These are phyloP conservation scores for Thecaphora frezii DNA, from an alignment of 1,284 basidiomycete species.

Conservation along the genomic window DNA sequence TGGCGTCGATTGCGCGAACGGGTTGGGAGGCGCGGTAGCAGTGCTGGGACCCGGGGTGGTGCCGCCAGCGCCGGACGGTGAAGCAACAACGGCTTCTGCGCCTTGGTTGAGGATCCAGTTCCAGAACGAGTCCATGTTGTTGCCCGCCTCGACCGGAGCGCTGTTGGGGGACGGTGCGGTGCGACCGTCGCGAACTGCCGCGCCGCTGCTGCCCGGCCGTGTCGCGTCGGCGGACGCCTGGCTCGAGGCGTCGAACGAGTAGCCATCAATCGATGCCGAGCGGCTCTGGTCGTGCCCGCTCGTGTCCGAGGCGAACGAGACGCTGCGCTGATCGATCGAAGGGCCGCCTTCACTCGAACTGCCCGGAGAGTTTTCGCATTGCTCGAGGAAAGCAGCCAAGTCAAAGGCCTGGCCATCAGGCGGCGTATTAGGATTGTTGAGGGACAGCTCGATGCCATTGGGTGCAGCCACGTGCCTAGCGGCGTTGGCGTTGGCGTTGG, in stretches of 20 bases:
- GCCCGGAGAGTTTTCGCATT: constrained; percentile 37
- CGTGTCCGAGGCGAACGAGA: constrained; percentile 19
- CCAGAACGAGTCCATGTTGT: constrained; percentile 45
- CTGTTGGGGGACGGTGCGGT: not conserved
- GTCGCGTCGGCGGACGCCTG: too few relatives aligned
- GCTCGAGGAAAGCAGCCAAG: constrained; percentile 37
- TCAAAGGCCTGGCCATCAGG: constrained; percentile 39
- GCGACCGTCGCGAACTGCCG: constrained; percentile 2
- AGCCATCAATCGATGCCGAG: not conserved
- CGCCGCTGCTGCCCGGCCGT: too few relatives aligned
- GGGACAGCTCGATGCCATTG: constrained; percentile 31
- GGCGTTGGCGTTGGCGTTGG: constrained; percentile 8
- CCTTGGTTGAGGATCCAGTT: constrained; percentile 50
- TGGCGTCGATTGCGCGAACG: too few relatives aligned
- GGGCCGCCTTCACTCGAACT: constrained; percentile 30
- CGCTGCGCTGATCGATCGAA: constrained; percentile 10
- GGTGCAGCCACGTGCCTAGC: constrained; percentile 24
- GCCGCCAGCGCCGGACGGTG: too few relatives aligned
- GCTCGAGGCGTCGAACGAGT: too few relatives aligned
- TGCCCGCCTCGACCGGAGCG: not conserved
- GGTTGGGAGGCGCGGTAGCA: too few relatives aligned
- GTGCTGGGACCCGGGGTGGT: too few relatives aligned
- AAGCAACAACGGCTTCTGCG: constrained; percentile 25
- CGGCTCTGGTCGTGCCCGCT: constrained; percentile 9
- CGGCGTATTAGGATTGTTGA: constrained; percentile 33